Base-by-base conservation (phyloP, 306 rosid species). In the Trifolium dubium region DNA sequence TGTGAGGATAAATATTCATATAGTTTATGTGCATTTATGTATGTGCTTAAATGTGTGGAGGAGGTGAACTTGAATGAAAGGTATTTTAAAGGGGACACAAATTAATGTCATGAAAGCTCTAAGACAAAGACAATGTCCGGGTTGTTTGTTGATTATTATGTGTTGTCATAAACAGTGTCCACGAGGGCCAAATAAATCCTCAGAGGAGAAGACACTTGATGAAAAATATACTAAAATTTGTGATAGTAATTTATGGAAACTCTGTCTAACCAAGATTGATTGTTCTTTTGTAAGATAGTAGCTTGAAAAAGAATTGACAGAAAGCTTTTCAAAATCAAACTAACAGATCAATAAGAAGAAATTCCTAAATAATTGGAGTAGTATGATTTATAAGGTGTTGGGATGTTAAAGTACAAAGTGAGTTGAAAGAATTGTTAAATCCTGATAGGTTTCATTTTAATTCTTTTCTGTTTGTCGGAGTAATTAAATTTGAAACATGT, bases 41-140 rank as follows among this genome's bases (percentile, higher is more conserved):
- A 6, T 59, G 29, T 63, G 17, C 69, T 62, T 40, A 68, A 67
- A 72, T 29, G 71, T 53, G 77, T 73, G 81, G 80, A 53, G 34
- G 74, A 62, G 60, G 67, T 9, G 10, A 59, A 74, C 32, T 13
- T 34, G 43, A 41, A 60, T 64, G 68, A 41, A 11, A 10, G 65
- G 65, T 11, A 14, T 28, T 77, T 69, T 35, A 5, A 43, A 18
- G 63, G 69, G 56, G 76, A 68, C 60, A 81, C 67, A 6, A 67
- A 72, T 56, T 43, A 69, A 53, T 11, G 79, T 3, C 63, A 18
- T 40, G 4, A 59, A 63, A 72, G 17, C 44, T 40, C 39, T 40
- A 10, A 68, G 67, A 74, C 71, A 12, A 40, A 19, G 82, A 85
- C 84, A 74, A 10, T 60, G 75, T 60, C 73, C 64, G 73, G 71